Evolutionary conservation across 208 protist species (phyloP), one percentile per base, ranked within the genome.

Genomic region (Eutreptiella sp.): DNA sequence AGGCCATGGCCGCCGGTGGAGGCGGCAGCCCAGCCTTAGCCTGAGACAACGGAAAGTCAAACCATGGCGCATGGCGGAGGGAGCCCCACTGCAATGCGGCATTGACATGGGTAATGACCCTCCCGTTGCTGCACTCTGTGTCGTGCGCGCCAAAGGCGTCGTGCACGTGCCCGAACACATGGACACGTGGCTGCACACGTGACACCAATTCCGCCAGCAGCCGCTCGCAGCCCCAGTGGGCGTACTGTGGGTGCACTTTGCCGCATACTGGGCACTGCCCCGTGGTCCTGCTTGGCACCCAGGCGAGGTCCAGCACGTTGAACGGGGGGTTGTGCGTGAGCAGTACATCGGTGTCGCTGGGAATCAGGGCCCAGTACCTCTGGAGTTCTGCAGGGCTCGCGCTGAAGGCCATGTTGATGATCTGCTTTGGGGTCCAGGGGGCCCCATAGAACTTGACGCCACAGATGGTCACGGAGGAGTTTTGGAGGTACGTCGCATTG

Each of bases 151-250:
- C 74, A 46, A 80, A 75, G 11, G 46, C 68, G 38, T 80, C 74
- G 47, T 80, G 74, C 0, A 80, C 35, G 73, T 80, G 74, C 11
- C 74, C 74, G 27, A 64, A 75, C 9, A 76, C 43, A 41, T 80
- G 74, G 47, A 65, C 48, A 0, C 4, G 14, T 0, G 74, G 74
- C 32, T 35, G 2, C 16, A 77, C 39, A 1, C 64, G 53, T 16
- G 21, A 23, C 53, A 38, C 38, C 14, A 72, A 5, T 9, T 58
- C 36, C 21, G 39, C 14, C 0, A 78, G 52, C n/a, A 78, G 72
- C 45, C 69, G 66, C n/a, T 63, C 7, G 31, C 67, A 73, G 2
- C 66, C 72, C 0, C 45, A 46, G 11, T 38, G 46, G 11, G 11
- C 16, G 54, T 32, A n/a, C n/a, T n/a, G n/a, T n/a, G n/a, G n/a